Evolutionary conservation across 176 grass and related monocot genomes (phyloP), one percentile per base, ranked within the genome.

Genomic region (Aegilops speltoides): DNA sequence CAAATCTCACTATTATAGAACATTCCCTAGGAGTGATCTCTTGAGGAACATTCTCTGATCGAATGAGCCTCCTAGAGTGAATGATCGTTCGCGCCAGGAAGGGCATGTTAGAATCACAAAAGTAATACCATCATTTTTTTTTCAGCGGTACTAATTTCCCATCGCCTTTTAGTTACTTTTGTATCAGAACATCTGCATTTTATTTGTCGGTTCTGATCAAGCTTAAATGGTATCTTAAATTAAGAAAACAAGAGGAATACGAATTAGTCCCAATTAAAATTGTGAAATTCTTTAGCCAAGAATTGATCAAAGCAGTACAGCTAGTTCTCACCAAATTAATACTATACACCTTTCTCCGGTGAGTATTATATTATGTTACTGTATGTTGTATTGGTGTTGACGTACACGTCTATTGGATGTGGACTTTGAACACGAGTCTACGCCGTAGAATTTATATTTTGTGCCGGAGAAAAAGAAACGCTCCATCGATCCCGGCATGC

Each of bases 381-480:
- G 38, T 41, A 41, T 17, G 13, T 9, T 67, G 41, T 34, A 66
- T 77, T 64, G 9, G 10, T 25, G 3, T 68, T 84, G 76, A 54
- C 26, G 76, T 75, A 63, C 23, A 22, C 3, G 57, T 76, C 4
- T 72, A 9, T 73, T 43, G 1, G 71, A 36, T 64, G 38, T 88
- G 83, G 90, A 91, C 86, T 82, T 85, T 85, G 89, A 88, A 82
- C 68, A 84, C 13, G 52, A 69, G 82, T 88, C 82, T 85, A 82
- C 64, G 78, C 78, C 54, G 82, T 46, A 69, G 50, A 54, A 54
- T 73, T 60, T 61, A 46, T 66, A 45, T 66, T 79, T 66, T 10
- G 20, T 57, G 66, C 60, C 63, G 70, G 48, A 43, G 45, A 54
- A 57, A 83, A 63, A 36, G 24, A 72, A 25, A 83, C 63, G 66